A percentile compares a stretch with the other conserved stretches of the same genome.
phyloP scores from a whole-genome alignment of 2,329 filamentous ascomycete genomes.

The Xylariomycetidae sp. region DNA sequence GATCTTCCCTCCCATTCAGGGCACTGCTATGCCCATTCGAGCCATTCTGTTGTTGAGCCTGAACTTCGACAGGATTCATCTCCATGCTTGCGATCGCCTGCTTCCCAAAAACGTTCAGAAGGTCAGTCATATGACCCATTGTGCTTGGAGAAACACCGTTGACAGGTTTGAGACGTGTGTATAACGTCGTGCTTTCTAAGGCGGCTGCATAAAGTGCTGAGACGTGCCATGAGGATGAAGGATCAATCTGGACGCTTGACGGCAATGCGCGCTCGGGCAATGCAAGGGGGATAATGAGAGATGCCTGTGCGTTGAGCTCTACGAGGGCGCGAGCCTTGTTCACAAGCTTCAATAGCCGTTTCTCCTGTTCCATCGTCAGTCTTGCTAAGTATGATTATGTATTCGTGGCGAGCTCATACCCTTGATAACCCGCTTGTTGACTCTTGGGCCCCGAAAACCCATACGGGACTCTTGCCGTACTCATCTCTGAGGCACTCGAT shows the following conservation, averaged over 20 bases:
- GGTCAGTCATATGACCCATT: constrained; percentile 59
- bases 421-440: constrained; percentile 46
- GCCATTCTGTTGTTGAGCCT: constrained; percentile 23
- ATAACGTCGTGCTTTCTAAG: constrained; percentile 74
- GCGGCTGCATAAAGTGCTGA: constrained; percentile 72
- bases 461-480: constrained; percentile 80
- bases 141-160: constrained; percentile 41
- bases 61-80: constrained; percentile 52
- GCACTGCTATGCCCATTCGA: constrained; percentile 12
- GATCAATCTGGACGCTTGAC: constrained; percentile 54
- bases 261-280: constrained; percentile 55
- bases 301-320: constrained; percentile 65
- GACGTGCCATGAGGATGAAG: constrained; percentile 69
- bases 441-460: constrained; percentile 81
- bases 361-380: constrained; percentile 52
- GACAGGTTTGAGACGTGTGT: constrained; percentile 59
- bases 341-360: constrained; percentile 58
- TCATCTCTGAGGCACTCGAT: constrained; percentile 80
- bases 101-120: constrained; percentile 70
- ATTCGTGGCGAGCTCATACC: constrained; percentile 31
- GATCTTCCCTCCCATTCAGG: constrained; percentile 22
- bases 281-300: constrained; percentile 72
- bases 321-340: constrained; percentile 72
- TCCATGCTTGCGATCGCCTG: constrained; percentile 73
- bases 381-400: no score